phyloP scores from a whole-genome alignment of 1,139 yeast genomes.

The Kodamaea fungicola region DNA sequence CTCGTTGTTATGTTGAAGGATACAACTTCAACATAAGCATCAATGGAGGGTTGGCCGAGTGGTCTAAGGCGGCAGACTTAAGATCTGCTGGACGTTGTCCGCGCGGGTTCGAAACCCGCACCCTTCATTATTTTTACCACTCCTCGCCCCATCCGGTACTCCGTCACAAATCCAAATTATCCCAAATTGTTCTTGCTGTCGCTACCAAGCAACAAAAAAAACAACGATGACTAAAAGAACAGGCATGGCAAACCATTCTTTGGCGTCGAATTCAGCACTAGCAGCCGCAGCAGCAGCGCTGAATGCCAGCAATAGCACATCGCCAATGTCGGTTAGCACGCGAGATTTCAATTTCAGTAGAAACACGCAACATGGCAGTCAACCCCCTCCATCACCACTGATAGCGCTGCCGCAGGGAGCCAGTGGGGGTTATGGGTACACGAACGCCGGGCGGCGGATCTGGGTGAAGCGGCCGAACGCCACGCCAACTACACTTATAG shows the following conservation, averaged over 20 bases:
- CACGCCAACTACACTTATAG: constrained; percentile 64
- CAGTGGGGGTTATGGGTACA: not conserved
- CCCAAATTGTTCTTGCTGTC: no score
- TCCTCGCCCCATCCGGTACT: no score
- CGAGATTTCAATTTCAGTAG: not conserved
- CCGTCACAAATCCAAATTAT: no score
- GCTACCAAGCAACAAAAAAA: no score
- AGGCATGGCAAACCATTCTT: not conserved
- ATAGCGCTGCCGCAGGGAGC: not conserved
- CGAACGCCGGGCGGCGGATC: constrained; percentile 33
- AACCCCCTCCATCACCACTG: not conserved
- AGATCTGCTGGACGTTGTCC: constrained; percentile 58
- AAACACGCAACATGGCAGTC: not conserved
- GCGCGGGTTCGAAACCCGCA: constrained; percentile 89
- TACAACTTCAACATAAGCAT: no score
- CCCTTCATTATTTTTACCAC: constrained; percentile 56
- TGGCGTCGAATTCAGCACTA: constrained; percentile 5
- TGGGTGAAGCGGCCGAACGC: constrained; percentile 64
- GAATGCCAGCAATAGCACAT: constrained; percentile 2
- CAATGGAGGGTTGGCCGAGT: constrained; percentile 46
- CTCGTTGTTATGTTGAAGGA: no score
- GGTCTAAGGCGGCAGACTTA: constrained; percentile 57
- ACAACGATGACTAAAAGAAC: no score
- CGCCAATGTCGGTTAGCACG: constrained; percentile 1
- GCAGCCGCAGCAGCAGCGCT: constrained; percentile 7